These are phyloP conservation scores for Prunella vulgaris DNA, from an alignment of 257 asterid genomes.

Conservation along the genomic window DNA sequence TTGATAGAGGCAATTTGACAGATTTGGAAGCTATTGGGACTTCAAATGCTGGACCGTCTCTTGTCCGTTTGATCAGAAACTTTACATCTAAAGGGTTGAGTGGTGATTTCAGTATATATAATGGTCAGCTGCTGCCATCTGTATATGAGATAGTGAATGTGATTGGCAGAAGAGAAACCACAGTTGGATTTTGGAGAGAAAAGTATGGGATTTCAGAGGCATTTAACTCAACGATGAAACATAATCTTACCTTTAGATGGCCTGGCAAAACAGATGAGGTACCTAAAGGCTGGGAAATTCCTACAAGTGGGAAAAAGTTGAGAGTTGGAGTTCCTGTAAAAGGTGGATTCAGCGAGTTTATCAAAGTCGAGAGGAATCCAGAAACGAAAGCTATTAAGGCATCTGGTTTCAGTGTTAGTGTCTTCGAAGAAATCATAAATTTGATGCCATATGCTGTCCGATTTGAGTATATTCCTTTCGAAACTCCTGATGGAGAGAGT, in stretches of 20 bases:
- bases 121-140: slow-evolving; percentile 36
- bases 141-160: slow-evolving; percentile 47
- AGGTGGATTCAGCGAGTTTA: slow-evolving; percentile 32
- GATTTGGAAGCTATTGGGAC: slow-evolving; percentile 38
- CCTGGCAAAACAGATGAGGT: slow-evolving; percentile 29
- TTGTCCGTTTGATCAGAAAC: slow-evolving; percentile 27
- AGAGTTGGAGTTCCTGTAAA: slow-evolving; percentile 39
- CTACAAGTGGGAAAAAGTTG: slow-evolving; percentile 32
- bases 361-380: slow-evolving; percentile 28
- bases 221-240: slow-evolving; percentile 19
- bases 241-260: slow-evolving; percentile 37
- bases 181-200: slow-evolving; percentile 42
- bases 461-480: slow-evolving; percentile 26
- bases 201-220: slow-evolving; percentile 26
- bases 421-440: slow-evolving; percentile 33
- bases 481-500: neutral
- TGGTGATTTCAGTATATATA: slow-evolving; percentile 34
- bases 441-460: slow-evolving; percentile 35
- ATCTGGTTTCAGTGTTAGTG: slow-evolving; percentile 42
- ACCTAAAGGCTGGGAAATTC: slow-evolving; percentile 46
- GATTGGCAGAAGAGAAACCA: slow-evolving; percentile 26
- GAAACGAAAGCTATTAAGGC: slow-evolving; percentile 20
- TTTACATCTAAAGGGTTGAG: slow-evolving; percentile 31
- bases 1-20: slow-evolving; percentile 4
- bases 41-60: slow-evolving; percentile 33